A percentile compares a stretch with the other conserved stretches of the same genome.
Conservation (phyloP, 805 yeast species). For the Myxozyma kluyveri region DNA sequence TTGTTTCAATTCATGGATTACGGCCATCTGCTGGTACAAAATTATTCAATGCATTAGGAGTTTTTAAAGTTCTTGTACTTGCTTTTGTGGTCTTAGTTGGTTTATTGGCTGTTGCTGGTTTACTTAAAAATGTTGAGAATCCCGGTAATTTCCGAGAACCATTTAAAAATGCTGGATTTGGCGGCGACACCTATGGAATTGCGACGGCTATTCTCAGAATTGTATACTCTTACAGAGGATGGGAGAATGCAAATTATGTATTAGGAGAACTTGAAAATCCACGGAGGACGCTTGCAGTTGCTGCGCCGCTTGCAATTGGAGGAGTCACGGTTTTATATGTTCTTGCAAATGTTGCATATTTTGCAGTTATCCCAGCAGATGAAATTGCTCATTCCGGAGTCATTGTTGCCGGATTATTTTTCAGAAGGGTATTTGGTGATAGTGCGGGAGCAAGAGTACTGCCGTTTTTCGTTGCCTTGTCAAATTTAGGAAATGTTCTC, state of each 20-base stretch:
- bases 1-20: slow-evolving; percentile 48
- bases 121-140: slow-evolving; percentile 34
- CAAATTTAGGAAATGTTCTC: slow-evolving; percentile 62
- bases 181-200: slow-evolving; percentile 49
- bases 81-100: slow-evolving; percentile 52
- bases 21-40: slow-evolving; percentile 52
- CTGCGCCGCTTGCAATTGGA: slow-evolving; percentile 59
- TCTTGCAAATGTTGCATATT: slow-evolving; percentile 57
- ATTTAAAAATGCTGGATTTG: slow-evolving; percentile 44
- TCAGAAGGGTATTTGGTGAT: slow-evolving; percentile 57
- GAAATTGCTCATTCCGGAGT: slow-evolving; percentile 54
- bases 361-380: slow-evolving; percentile 49
- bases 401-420: slow-evolving; percentile 61
- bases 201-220: slow-evolving; percentile 59
- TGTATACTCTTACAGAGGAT: slow-evolving; percentile 64
- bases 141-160: slow-evolving; percentile 42
- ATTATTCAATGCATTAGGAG: slow-evolving; percentile 54
- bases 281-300: slow-evolving; percentile 52
- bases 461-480: slow-evolving; percentile 58
- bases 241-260: slow-evolving; percentile 69
- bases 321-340: slow-evolving; percentile 54
- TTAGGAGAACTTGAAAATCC: slow-evolving; percentile 59
- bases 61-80: slow-evolving; percentile 52
- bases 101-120: slow-evolving; percentile 41
- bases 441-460: slow-evolving; percentile 49